A percentile compares a stretch with the other conserved stretches of the same genome.
Conservation (phyloP, 495 filamentous ascomycete species). For the Xylona heveae region DNA sequence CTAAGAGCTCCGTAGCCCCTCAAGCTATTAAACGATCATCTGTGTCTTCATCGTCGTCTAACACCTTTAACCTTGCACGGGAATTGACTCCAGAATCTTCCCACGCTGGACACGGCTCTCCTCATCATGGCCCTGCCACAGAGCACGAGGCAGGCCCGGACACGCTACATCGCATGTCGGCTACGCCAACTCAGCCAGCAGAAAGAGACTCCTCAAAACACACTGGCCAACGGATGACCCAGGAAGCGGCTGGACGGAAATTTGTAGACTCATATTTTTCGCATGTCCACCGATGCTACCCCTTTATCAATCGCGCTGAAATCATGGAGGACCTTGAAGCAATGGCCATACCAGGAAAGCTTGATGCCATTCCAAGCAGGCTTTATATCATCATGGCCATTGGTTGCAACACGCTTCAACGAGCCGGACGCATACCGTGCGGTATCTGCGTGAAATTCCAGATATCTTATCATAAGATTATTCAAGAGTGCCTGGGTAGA, state of each 20-base stretch:
- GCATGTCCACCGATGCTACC: background rate
- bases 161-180: too few relatives aligned
- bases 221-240: background rate
- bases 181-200: too few relatives aligned
- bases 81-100: too few relatives aligned
- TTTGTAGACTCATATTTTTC: background rate
- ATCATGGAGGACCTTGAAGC: background rate
- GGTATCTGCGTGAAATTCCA: background rate
- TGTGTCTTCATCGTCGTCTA: too few relatives aligned
- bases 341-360: background rate
- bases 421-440: background rate
- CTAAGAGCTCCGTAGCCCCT: too few relatives aligned
- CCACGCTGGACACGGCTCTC: too few relatives aligned
- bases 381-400: background rate
- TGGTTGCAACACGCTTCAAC: background rate
- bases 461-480: background rate
- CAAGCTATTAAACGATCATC: too few relatives aligned
- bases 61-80: too few relatives aligned
- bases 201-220: too few relatives aligned
- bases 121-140: too few relatives aligned
- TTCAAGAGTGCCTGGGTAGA: constrained; percentile 4
- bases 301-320: background rate
- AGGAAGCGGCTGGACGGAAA: background rate
- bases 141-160: too few relatives aligned
- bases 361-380: background rate